A percentile compares a stretch with the other conserved stretches of the same genome.
These are phyloP conservation scores for Neonectria punicea DNA, from an alignment of 2,329 filamentous ascomycete genomes.

Conservation along the genomic window DNA sequence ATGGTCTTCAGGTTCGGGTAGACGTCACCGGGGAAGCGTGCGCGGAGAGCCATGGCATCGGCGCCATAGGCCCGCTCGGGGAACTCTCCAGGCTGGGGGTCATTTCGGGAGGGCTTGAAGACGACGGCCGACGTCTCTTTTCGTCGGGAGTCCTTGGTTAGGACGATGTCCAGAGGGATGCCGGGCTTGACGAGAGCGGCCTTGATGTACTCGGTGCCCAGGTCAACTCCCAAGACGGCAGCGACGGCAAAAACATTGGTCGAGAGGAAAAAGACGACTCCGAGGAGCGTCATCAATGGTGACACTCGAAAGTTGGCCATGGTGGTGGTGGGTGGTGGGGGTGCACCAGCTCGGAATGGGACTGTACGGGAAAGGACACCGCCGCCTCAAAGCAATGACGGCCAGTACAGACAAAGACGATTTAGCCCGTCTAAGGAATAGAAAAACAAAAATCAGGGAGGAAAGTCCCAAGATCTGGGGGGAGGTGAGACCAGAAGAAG, in stretches of 20 bases:
- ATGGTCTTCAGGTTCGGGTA: conserved; percentile 94
- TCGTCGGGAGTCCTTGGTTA: conserved; percentile 96
- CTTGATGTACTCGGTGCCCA: conserved; percentile 98
- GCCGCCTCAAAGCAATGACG: conserved; percentile 19
- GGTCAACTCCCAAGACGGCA: conserved; percentile 89
- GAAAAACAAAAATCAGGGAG: conserved; percentile 15
- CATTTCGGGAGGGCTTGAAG: conserved; percentile 85
- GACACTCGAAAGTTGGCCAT: conserved; percentile 51
- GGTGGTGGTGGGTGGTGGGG: conserved; percentile 45
- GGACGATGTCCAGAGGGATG: conserved; percentile 95
- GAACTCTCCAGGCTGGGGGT: conserved; percentile 71
- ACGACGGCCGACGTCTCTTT: conserved; percentile 93
- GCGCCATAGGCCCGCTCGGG: conserved; percentile 93
- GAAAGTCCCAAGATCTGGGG: conserved; percentile 24
- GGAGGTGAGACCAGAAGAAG: conserved; percentile 29
- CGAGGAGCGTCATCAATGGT: conserved; percentile 52
- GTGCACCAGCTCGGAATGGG: conserved; percentile 30
- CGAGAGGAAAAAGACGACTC: conserved; percentile 51
- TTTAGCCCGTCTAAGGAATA: conserved; percentile 25
- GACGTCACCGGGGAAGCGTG: conserved; percentile 90
- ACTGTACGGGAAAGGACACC: conserved; percentile 26
- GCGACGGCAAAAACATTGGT: conserved; percentile 64
- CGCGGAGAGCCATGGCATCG: conserved; percentile 87
- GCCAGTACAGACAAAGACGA: conserved; percentile 28
- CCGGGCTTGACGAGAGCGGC: conserved; percentile 95